These are phyloP conservation scores for Periglandula ipomoeae DNA, from an alignment of 2,329 filamentous ascomycete species.

Conservation along the genomic window DNA sequence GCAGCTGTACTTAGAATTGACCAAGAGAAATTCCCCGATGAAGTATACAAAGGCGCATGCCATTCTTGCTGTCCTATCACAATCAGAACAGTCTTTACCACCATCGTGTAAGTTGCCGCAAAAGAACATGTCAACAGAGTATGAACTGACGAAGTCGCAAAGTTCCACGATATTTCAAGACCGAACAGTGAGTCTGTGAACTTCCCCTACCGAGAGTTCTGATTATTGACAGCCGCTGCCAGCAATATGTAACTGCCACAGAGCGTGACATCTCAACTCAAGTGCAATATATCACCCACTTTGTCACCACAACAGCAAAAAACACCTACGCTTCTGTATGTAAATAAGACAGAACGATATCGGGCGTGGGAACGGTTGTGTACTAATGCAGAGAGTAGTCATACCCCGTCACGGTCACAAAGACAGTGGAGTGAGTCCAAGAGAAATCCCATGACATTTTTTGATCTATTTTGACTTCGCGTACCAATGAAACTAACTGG, in stretches of 20 bases:
- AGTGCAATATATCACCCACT: slow-evolving; percentile 12
- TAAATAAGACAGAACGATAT: not conserved
- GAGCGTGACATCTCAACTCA: slow-evolving; percentile 13
- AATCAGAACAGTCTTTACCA: slow-evolving; percentile 6
- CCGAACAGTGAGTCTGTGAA: slow-evolving; percentile 3
- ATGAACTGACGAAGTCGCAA: not conserved
- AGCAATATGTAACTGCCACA: slow-evolving; percentile 11
- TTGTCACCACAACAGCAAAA: slow-evolving; percentile 11
- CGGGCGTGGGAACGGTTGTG: not conserved
- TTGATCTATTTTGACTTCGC: too few relatives aligned
- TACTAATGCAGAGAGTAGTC: slow-evolving; percentile 11
- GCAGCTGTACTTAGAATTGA: slow-evolving; percentile 1
- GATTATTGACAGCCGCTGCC: not conserved
- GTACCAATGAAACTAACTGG: not conserved
- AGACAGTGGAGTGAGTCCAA: slow-evolving; percentile 9
- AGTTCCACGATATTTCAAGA: slow-evolving; percentile 7
- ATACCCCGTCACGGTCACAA: slow-evolving; percentile 15
- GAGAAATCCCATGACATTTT: too few relatives aligned
- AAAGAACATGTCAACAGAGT: not conserved
- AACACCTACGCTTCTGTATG: slow-evolving; percentile 11
- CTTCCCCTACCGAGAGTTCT: not conserved
- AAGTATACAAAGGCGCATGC: not conserved
- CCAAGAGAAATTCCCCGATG: slow-evolving; percentile 2
- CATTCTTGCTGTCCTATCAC: slow-evolving; percentile 3
- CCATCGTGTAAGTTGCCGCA: slow-evolving; percentile 3